A percentile compares a stretch with the other conserved stretches of the same genome.
These are phyloP conservation scores for Saturnispora halmiae DNA, from an alignment of 805 yeast species.

Conservation along the genomic window DNA sequence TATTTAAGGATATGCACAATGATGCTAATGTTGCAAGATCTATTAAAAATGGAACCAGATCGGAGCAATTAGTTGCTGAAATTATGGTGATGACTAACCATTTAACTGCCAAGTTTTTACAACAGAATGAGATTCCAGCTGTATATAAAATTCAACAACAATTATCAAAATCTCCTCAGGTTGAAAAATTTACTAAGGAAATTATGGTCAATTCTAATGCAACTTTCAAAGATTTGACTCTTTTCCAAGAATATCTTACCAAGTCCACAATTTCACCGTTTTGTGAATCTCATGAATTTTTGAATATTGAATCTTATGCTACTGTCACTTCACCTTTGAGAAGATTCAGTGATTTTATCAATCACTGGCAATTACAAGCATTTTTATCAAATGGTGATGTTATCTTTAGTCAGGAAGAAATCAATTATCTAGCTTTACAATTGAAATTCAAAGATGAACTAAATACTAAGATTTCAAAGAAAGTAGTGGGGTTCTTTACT, in stretches of 20 bases:
- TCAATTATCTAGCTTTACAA: constrained; percentile 33
- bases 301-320: constrained; percentile 55
- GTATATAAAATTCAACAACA: constrained; percentile 33
- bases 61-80: constrained; percentile 68
- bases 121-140: constrained; percentile 38
- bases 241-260: constrained; percentile 38
- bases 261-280: constrained; percentile 42
- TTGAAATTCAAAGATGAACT: constrained; percentile 37
- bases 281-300: constrained; percentile 46
- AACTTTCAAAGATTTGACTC: constrained; percentile 33
- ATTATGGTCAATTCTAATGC: constrained; percentile 20
- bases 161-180: constrained; percentile 20
- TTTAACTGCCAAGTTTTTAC: constrained; percentile 44
- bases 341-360: constrained; percentile 68
- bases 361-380: constrained; percentile 67
- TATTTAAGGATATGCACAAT: constrained; percentile 17
- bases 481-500: constrained; percentile 24
- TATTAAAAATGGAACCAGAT: constrained; percentile 27
- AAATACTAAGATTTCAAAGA: constrained; percentile 23
- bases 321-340: constrained; percentile 87
- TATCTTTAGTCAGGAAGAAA: constrained; percentile 27
- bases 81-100: constrained; percentile 74
- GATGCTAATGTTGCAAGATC: constrained; percentile 11
- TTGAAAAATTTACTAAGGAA: constrained; percentile 17
- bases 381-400: constrained; percentile 25